phyloP scores from a whole-genome alignment of 352 stramenopile species.

The Globisporangium splendens region DNA sequence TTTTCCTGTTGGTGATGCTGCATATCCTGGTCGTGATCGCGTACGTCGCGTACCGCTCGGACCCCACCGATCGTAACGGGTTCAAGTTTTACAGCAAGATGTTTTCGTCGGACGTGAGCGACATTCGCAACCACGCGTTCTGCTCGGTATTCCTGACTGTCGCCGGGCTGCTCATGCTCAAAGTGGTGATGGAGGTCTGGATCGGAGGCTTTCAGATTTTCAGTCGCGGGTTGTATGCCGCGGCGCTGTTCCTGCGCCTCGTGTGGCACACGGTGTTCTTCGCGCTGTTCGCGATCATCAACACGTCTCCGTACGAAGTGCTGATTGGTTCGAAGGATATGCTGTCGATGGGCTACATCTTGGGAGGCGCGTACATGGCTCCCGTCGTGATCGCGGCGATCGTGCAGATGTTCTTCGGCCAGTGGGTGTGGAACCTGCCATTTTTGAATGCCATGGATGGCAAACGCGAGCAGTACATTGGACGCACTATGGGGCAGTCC shows the following conservation, averaged over 20 bases:
- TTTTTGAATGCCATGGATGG: conserved; percentile 70
- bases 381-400: conserved; percentile 58
- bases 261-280: conserved; percentile 84
- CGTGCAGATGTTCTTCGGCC: conserved; percentile 62
- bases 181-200: conserved; percentile 83
- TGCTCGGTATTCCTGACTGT: conserved; percentile 71
- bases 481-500: conserved; percentile 69
- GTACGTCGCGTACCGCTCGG: conserved; percentile 77
- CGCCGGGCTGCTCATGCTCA: conserved; percentile 53
- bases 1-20: conserved; percentile 82
- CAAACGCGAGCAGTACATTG: conserved; percentile 74
- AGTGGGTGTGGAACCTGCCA: conserved; percentile 48
- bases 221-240: conserved; percentile 43
- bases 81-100: conserved; percentile 78
- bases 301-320: conserved; percentile 60
- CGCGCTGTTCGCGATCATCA: conserved; percentile 66
- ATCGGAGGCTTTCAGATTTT: conserved; percentile 79
- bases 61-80: conserved; percentile 41
- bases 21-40: conserved; percentile 72
- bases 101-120: conserved; percentile 51
- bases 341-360: conserved; percentile 50
- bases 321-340: conserved; percentile 57
- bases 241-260: conserved; percentile 62
- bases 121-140: conserved; percentile 76
- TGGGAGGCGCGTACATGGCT: conserved; percentile 54